Evolutionary conservation across 805 yeast genomes (phyloP), one percentile per base, ranked within the genome.

Genomic region (Starmerella riodocensis): DNA sequence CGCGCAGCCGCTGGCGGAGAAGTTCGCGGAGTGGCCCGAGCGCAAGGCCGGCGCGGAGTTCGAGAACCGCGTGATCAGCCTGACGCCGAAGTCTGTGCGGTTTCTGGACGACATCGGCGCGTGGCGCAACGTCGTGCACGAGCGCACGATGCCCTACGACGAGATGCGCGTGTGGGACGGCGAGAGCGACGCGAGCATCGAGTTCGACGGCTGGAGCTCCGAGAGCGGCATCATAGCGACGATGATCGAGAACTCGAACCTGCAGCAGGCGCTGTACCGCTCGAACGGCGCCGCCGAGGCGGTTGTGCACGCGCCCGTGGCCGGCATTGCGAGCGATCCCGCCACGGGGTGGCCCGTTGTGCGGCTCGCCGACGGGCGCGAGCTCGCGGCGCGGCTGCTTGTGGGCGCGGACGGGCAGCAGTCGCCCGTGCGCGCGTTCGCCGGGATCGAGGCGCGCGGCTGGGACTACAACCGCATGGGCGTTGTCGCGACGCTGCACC

Each of bases 391-490:
- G 0, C 67, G 94, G 39, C 64, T 86, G n/a, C 63, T 86, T 17
- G 73, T 91, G 13, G 98, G 98, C 7, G 94, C 95, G 29, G 98
- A 91, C 57, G 98, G 98, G 1, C 84, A 76, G 57, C 83, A 85
- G 57, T 85, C 96, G 1, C 95, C 96, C 0, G 97, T 81, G 5
- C 70, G 96, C 34, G 67, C 70, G 46, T 86, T 70, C 53, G 78
- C 96, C 0, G 75, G 72, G 2, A 85, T 91, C 40, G 77, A 76
- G 54, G 73, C 93, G 2, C 69, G 94, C 34, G 98, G 98, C 13
- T 91, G 97, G 97, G 72, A 71, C 36, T 91, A 91, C 60, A 67
- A 78, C 49, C 69, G 83, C 35, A 82, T 76, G 62, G 98, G 97
- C 1, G 76, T 86, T n/a, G 98, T 91, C 3, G 95, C 91, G 0